Evolutionary conservation across 371 early-diverging fungal genomes (phyloP).

Genomic region (Conidiobolus coronatus): DNA sequence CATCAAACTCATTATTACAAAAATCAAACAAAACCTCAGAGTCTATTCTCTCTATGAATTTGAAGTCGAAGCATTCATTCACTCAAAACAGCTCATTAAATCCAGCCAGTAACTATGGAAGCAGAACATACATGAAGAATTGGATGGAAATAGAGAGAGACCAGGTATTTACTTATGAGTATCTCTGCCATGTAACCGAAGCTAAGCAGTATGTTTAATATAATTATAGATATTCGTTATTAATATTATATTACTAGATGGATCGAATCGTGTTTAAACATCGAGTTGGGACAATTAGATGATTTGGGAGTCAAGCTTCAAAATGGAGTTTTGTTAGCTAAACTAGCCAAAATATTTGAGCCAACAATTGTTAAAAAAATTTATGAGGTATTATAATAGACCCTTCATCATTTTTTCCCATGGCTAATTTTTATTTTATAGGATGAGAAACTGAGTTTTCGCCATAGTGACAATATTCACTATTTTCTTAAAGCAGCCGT

Average conservation of each 20-base stretch:
- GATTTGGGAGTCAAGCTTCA: constrained; percentile 74
- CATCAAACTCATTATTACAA: too few species aligned
- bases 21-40: too few species aligned
- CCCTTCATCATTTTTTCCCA: background rate
- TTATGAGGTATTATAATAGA: constrained; percentile 35
- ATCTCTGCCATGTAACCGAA: constrained; percentile 96
- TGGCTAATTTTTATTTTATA: constrained; percentile 8
- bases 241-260: constrained; percentile 29
- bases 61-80: too few species aligned
- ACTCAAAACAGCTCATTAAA: too few species aligned
- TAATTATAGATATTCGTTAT: background rate
- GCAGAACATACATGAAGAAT: constrained; percentile 8
- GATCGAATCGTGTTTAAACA: constrained; percentile 79
- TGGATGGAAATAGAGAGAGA: constrained; percentile 94
- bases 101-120: constrained; percentile 6
- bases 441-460: constrained; percentile 69
- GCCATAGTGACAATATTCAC: constrained; percentile 98
- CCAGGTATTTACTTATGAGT: constrained; percentile 91
- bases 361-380: constrained; percentile 69
- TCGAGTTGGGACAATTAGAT: constrained; percentile 54
- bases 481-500: constrained; percentile 66
- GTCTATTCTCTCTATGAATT: too few species aligned
- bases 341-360: constrained; percentile 71
- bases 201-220: constrained; percentile 76
- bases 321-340: constrained; percentile 85